These are phyloP conservation scores for Endoconidiophora polonica DNA, from an alignment of 2,329 filamentous ascomycete species.

Conservation along the genomic window DNA sequence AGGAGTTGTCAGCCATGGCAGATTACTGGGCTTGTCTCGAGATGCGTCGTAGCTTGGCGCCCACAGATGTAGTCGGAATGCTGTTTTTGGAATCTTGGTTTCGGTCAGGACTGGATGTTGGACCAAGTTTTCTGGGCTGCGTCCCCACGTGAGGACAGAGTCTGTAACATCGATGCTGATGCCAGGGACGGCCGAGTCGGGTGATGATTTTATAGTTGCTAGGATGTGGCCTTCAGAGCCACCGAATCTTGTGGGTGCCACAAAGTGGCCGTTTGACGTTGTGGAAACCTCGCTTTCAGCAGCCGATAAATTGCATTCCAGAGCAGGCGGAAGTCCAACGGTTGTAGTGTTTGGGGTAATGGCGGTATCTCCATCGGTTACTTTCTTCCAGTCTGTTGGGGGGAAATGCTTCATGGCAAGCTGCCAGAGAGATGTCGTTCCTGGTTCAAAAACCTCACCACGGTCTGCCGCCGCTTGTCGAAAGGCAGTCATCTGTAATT, in stretches of 20 bases:
- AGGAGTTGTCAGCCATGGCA: conserved; percentile 20
- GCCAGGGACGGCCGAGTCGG: conserved; percentile 46
- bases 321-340: neutral
- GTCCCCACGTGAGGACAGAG: conserved; percentile 61
- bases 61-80: conserved; percentile 63
- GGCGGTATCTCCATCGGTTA: conserved; percentile 4
- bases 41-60: conserved; percentile 47
- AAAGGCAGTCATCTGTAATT: conserved; percentile 40
- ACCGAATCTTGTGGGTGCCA: neutral
- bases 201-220: conserved; percentile 36
- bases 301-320: neutral
- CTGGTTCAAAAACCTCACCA: conserved; percentile 36
- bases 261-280: too few species aligned
- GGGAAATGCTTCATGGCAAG: conserved; percentile 43
- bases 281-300: neutral
- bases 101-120: conserved; percentile 48
- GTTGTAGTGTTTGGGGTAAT: neutral
- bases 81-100: conserved; percentile 61
- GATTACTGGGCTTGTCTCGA: conserved; percentile 33
- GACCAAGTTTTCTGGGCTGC: conserved; percentile 50
- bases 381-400: conserved; percentile 20
- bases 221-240: neutral
- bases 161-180: conserved; percentile 50
- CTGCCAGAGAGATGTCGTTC: conserved; percentile 34
- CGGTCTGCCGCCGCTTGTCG: conserved; percentile 31